Percentiles rank a stretch among this genome's conserved stretches.
phyloP scores from a whole-genome alignment of 371 early-diverging fungal species.

The Mortierella sp. region DNA sequence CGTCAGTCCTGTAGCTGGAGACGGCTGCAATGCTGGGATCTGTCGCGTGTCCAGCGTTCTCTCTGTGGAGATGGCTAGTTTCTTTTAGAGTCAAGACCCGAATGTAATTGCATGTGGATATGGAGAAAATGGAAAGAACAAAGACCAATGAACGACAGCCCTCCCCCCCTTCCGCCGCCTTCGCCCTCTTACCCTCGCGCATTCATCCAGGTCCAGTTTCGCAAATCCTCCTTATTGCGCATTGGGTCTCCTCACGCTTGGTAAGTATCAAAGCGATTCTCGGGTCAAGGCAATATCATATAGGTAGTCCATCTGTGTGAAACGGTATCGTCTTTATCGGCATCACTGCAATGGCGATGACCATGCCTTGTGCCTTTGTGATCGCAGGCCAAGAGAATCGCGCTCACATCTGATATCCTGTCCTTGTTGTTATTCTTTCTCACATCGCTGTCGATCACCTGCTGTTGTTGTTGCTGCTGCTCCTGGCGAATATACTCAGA shows the following conservation, averaged over 20 bases:
- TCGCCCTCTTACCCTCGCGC: conserved; percentile 25
- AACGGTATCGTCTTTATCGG: background rate
- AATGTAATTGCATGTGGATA: background rate
- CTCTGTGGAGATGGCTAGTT: background rate
- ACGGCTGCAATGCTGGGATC: conserved; percentile 25
- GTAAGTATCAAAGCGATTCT: background rate
- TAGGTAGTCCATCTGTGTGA: conserved; percentile 6
- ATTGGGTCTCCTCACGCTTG: conserved; percentile 8
- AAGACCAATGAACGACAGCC: background rate
- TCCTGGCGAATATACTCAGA: too few species aligned
- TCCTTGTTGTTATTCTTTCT: too few species aligned
- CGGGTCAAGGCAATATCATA: conserved; percentile 2
- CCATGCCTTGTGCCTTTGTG: background rate
- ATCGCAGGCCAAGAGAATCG: background rate
- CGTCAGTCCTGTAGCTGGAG: conserved; percentile 21
- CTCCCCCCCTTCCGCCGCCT: too few species aligned
- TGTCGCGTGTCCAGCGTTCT: conserved; percentile 19
- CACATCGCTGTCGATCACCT: too few species aligned
- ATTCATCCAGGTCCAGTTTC: conserved; percentile 25
- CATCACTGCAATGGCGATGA: background rate
- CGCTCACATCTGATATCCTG: background rate
- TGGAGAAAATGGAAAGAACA: conserved; percentile 5
- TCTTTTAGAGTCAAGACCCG: conserved; percentile 3
- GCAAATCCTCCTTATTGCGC: conserved; percentile 11
- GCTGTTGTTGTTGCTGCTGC: too few species aligned